These are phyloP conservation scores for Niebla homalea DNA, from an alignment of 495 filamentous ascomycete genomes.

Conservation along the genomic window DNA sequence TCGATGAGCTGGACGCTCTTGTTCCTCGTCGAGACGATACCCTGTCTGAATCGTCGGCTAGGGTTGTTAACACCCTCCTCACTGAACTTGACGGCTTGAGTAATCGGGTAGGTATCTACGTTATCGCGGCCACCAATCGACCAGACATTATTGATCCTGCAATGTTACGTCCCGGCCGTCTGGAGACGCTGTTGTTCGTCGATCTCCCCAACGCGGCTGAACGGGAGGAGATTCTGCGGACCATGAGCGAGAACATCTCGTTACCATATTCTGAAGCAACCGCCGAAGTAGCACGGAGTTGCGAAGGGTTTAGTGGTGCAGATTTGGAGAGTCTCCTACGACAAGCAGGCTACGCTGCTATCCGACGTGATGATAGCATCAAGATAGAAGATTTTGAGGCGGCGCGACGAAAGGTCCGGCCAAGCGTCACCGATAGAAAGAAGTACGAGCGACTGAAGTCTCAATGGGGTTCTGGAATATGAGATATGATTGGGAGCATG, in stretches of 20 bases:
- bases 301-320: constrained; percentile 80
- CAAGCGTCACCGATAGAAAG: constrained; percentile 64
- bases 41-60: constrained; percentile 66
- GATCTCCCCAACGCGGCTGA: constrained; percentile 71
- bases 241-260: constrained; percentile 52
- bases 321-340: constrained; percentile 69
- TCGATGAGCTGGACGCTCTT: constrained; percentile 90
- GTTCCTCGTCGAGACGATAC: constrained; percentile 74
- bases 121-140: constrained; percentile 88
- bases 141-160: constrained; percentile 95
- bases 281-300: constrained; percentile 51
- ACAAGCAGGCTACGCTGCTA: constrained; percentile 62
- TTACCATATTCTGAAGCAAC: constrained; percentile 33
- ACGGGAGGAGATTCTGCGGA: constrained; percentile 72
- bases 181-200: constrained; percentile 83
- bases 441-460: constrained; percentile 52
- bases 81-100: constrained; percentile 86
- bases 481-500: not conserved
- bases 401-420: constrained; percentile 56
- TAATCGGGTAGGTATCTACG: constrained; percentile 75
- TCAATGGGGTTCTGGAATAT: constrained; percentile 31
- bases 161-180: constrained; percentile 81
- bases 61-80: constrained; percentile 92
- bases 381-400: constrained; percentile 61
- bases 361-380: constrained; percentile 51